Evolutionary conservation across 2,329 filamentous ascomycete species (phyloP).

Genomic region (Verticillium tricorpus): DNA sequence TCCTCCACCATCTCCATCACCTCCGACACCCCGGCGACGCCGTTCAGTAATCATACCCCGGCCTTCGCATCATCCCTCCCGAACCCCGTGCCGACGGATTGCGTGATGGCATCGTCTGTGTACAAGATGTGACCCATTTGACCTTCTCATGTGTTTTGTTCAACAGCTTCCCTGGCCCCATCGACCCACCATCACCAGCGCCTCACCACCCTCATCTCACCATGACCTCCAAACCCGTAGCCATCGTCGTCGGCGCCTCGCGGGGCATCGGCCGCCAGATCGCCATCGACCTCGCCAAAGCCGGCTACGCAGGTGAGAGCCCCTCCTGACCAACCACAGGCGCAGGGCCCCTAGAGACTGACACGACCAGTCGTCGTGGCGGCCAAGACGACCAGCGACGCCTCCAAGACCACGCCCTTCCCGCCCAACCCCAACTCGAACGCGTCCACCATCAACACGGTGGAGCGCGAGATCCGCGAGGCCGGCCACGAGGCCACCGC

Average conservation of each 20-base stretch:
- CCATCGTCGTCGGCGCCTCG: conserved; percentile 70
- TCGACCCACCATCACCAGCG: too few relatives aligned
- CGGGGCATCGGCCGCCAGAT: conserved; percentile 78
- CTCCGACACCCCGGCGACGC: neutral
- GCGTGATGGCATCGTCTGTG: neutral
- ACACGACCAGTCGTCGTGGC: conserved; percentile 62
- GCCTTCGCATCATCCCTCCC: neutral
- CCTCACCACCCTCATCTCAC: neutral
- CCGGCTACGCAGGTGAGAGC: conserved; percentile 61
- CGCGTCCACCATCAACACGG: conserved; percentile 74
- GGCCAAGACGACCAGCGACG: conserved; percentile 69
- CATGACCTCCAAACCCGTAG: conserved; percentile 39
- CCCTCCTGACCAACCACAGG: conserved; percentile 2
- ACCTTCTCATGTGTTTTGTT: neutral
- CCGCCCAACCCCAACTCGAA: conserved; percentile 73
- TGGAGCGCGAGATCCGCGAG: conserved; percentile 66
- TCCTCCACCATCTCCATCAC: neutral
- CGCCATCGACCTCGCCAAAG: conserved; percentile 68
- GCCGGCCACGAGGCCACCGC: conserved; percentile 61
- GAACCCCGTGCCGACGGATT: neutral
- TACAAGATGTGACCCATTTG: neutral
- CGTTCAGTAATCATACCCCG: neutral
- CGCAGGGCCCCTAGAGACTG: neutral
- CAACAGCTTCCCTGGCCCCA: too few relatives aligned
- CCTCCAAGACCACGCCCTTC: conserved; percentile 51